Conservation (phyloP, 331 rosid species). For the Stylosanthes scabra region DNA sequence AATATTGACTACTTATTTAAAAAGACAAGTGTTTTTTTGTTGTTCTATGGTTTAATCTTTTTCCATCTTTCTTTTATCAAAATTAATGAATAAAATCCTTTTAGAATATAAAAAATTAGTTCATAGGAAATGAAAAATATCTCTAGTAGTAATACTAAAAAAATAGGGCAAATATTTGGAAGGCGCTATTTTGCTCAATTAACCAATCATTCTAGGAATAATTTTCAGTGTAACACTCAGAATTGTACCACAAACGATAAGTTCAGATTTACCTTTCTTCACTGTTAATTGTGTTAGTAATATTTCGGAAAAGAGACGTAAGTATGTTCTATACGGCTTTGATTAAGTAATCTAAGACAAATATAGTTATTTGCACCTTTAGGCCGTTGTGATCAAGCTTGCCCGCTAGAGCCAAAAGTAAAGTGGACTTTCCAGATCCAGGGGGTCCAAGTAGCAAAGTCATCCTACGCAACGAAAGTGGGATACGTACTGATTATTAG, state of each 20-base stretch:
- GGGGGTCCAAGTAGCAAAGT: conserved; percentile 94
- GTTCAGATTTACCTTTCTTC: not conserved
- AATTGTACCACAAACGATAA: not conserved
- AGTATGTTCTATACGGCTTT: not conserved
- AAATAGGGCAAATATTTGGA: too few species aligned
- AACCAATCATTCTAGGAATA: not conserved
- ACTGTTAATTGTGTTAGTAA: not conserved
- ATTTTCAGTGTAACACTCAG: not conserved
- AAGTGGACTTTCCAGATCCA: conserved; percentile 80
- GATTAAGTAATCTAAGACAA: not conserved
- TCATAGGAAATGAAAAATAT: too few species aligned
- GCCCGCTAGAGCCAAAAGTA: conserved; percentile 85
- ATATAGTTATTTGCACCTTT: conserved; percentile 49
- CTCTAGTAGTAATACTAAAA: not conserved
- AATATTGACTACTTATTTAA: too few species aligned
- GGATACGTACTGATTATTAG: conserved; percentile 14
- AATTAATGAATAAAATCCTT: too few species aligned
- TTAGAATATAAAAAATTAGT: too few species aligned
- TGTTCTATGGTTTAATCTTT: too few species aligned
- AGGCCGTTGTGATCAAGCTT: conserved; percentile 65
- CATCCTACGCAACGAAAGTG: conserved; percentile 59
- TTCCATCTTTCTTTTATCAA: too few species aligned
- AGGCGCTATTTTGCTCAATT: not conserved
- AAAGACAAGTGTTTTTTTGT: too few species aligned
- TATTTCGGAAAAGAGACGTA: not conserved